Base-by-base conservation (phyloP, 2,329 filamentous ascomycete species). In the Aspergillus tamarii region DNA sequence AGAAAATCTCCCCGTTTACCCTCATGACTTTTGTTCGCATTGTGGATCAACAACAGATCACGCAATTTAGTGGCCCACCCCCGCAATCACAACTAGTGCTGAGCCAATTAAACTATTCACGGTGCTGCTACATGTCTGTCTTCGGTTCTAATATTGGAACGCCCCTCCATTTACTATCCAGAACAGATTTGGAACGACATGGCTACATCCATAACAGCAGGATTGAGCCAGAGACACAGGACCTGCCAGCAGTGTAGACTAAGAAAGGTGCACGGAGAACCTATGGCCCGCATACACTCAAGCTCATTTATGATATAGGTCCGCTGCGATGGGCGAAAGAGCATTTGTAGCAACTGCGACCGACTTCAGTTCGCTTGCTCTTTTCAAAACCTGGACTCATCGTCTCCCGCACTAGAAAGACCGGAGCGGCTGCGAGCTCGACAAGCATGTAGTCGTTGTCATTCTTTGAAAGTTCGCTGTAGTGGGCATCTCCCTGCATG, bases 11-110 rank as follows among this genome's bases (percentile, higher is more conserved):
- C 14, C 14, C 8, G 19, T 43, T 21, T 43, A 21, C 3, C 10
- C 5, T 46, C 45, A 23, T 10, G 26, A 4, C 32, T 34, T 23
- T 26, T 48, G 6, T 19, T 26, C 43, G 11, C 6, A 28, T 28
- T 48, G 45, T 50, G 23, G 26, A 50, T 30, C 46, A 50, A 16
- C 2, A 50, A 16, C 46, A 50, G 46, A 50, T 50, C 26, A 50
- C 46, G 46, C 46, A 50, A 50, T 50, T 50, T 50, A 50, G 46
- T 16, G 46, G 46, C 14, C 46, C 46, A 50, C 46, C 46, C 26
- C 46, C 46, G 46, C 46, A 50, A 50, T 50, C 46, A 21, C 43
- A 19, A 50, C 26, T 50, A 30, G 23, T 50, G 26, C 46, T 50
- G 26, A 8, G 9, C 46, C 16, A 50, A 19, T 28, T n/a, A 19